Percentiles rank a stretch among this genome's conserved stretches.
Conservation (phyloP, 306 rosid species). For the Glycine tomentella region DNA sequence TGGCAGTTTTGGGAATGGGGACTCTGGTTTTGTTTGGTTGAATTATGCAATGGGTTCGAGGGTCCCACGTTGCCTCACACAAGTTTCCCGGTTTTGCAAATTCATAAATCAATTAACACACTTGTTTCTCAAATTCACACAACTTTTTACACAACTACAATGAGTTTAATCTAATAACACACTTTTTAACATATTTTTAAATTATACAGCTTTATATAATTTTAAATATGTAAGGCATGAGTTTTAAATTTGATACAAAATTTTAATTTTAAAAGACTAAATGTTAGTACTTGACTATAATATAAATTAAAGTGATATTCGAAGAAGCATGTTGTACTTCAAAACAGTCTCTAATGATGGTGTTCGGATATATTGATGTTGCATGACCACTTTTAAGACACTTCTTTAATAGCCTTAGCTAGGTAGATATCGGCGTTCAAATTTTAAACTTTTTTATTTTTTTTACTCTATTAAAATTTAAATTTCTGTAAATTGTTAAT, state of each 20-base stretch:
- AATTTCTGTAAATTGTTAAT: no score
- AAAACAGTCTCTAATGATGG: neutral
- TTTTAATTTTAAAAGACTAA: no score
- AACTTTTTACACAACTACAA: no score
- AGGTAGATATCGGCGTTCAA: no score
- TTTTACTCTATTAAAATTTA: no score
- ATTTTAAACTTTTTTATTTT: no score
- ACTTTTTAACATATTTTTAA: no score
- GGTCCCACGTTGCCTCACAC: neutral
- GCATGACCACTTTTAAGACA: neutral
- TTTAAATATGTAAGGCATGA: neutral
- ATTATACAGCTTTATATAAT: no score
- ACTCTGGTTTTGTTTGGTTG: constrained; percentile 39
- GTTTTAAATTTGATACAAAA: no score
- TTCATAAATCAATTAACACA: neutral
- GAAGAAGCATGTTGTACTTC: neutral
- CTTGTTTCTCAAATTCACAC: no score
- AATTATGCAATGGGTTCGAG: neutral
- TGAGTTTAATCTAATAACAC: no score
- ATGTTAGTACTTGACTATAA: neutral
- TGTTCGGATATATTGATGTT: neutral
- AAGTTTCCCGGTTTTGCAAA: neutral
- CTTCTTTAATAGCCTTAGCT: neutral
- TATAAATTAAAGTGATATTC: neutral
- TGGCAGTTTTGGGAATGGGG: constrained; percentile 38